Percentiles rank a stretch among this genome's conserved stretches.
Evolutionary conservation across 1,284 basidiomycete genomes (phyloP).

Genomic region (Pseudozyma thailandica): DNA sequence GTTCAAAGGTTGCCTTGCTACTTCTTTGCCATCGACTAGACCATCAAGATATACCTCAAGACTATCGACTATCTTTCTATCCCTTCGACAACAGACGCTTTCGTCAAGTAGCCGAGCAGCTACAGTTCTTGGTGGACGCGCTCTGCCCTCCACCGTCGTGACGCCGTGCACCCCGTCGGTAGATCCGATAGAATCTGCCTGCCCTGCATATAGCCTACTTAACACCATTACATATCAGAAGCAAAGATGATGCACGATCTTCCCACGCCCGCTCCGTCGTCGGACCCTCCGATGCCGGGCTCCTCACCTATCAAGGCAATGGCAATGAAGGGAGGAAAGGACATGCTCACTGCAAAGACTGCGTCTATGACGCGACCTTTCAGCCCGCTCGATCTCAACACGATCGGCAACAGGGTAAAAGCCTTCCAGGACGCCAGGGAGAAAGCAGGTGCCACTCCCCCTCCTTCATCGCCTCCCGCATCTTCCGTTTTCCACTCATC

Average conservation of each 20-base stretch:
- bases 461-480: slow-evolving; percentile 44
- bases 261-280: slow-evolving; percentile 50
- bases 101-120: too few species aligned
- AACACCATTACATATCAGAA: background rate
- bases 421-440: slow-evolving; percentile 29
- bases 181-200: background rate
- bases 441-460: slow-evolving; percentile 38
- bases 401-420: slow-evolving; percentile 24
- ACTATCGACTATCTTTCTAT: background rate
- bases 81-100: too few species aligned
- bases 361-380: slow-evolving; percentile 31
- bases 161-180: background rate
- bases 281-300: slow-evolving; percentile 48
- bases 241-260: slow-evolving; percentile 48
- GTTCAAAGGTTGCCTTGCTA: background rate
- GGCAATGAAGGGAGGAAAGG: slow-evolving; percentile 15
- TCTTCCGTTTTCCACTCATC: slow-evolving; percentile 34
- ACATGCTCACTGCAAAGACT: slow-evolving; percentile 11
- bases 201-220: background rate
- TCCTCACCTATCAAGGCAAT: slow-evolving; percentile 34
- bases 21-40: slow-evolving; percentile 5
- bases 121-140: too few species aligned
- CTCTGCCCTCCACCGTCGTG: too few species aligned
- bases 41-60: slow-evolving; percentile 21
- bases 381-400: slow-evolving; percentile 38